A percentile compares a stretch with the other conserved stretches of the same genome.
phyloP scores from a whole-genome alignment of 1,139 yeast species.

The Debaryomyces udenii region DNA sequence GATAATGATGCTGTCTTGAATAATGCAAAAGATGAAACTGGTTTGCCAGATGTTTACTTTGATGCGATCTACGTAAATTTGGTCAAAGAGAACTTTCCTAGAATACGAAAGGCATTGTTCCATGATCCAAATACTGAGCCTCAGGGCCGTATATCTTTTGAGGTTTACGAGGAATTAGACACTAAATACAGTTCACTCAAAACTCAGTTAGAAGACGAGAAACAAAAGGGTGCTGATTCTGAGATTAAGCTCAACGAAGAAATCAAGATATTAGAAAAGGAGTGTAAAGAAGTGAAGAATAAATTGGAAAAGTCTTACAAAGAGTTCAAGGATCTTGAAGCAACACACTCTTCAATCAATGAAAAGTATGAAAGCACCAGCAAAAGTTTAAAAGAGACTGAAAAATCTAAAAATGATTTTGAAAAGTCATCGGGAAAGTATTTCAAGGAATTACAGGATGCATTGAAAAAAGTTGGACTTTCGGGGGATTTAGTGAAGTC shows the following conservation, averaged over 20 bases:
- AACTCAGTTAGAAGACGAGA: conserved; percentile 29
- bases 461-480: conserved; percentile 25
- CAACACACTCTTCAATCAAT: conserved; percentile 24
- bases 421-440: conserved; percentile 32
- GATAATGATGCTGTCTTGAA: conserved; percentile 40
- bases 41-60: conserved; percentile 83
- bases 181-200: conserved; percentile 33
- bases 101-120: conserved; percentile 71
- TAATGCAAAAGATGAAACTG: conserved; percentile 66
- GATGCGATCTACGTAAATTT: conserved; percentile 64
- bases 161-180: conserved; percentile 67
- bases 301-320: conserved; percentile 18
- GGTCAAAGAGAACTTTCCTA: conserved; percentile 67
- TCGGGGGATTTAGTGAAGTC: conserved; percentile 29
- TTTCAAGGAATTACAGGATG: conserved; percentile 33
- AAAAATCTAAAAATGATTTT: conserved; percentile 33
- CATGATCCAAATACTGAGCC: conserved; percentile 80
- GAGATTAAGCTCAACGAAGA: conserved; percentile 28
- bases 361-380: conserved; percentile 40
- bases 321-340: conserved; percentile 27
- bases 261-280: conserved; percentile 32
- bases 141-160: conserved; percentile 63
- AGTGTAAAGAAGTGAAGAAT: conserved; percentile 26
- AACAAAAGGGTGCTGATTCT: conserved; percentile 25
- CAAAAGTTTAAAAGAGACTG: conserved; percentile 36